Evolutionary conservation across 2,329 filamentous ascomycete genomes (phyloP).

Genomic region (Fusarium sp.): DNA sequence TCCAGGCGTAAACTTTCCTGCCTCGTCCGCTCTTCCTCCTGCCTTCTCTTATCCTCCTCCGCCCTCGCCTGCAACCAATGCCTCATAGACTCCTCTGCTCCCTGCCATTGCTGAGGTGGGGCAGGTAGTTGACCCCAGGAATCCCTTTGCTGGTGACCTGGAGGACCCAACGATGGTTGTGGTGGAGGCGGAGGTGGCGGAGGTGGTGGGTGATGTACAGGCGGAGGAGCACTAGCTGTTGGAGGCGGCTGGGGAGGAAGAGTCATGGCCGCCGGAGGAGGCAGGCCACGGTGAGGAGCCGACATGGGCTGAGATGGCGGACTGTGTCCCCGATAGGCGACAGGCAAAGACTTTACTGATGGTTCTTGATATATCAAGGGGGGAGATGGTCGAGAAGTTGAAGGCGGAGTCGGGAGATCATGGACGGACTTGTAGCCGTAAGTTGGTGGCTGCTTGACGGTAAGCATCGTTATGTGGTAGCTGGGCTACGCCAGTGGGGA

Average conservation of each 20-base stretch:
- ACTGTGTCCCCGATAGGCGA: constrained; percentile 62
- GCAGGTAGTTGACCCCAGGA: constrained; percentile 71
- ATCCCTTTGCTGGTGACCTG: constrained; percentile 55
- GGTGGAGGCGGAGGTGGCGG: constrained; percentile 48
- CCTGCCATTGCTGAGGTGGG: constrained; percentile 76
- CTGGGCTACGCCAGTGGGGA: constrained; percentile 48
- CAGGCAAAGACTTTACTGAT: constrained; percentile 58
- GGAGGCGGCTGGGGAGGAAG: constrained; percentile 65
- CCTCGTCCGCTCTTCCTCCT: constrained; percentile 80
- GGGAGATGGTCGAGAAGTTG: constrained; percentile 69
- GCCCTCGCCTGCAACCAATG: constrained; percentile 79
- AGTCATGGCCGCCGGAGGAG: constrained; percentile 77
- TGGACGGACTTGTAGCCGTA: constrained; percentile 74
- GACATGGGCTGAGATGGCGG: constrained; percentile 74
- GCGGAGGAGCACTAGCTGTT: constrained; percentile 46
- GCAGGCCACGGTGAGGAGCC: constrained; percentile 78
- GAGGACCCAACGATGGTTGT: constrained; percentile 49
- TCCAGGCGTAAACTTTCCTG: constrained; percentile 78
- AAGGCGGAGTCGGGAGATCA: constrained; percentile 73
- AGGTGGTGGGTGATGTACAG: constrained; percentile 52
- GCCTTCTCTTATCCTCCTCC: constrained; percentile 80
- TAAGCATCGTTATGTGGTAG: constrained; percentile 69
- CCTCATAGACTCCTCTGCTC: constrained; percentile 78
- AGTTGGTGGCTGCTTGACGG: constrained; percentile 71
- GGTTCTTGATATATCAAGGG: constrained; percentile 66